A percentile compares a stretch with the other conserved stretches of the same genome.
Conservation (phyloP, 495 filamentous ascomycete genomes). For the Talaromyces proteolyticus region DNA sequence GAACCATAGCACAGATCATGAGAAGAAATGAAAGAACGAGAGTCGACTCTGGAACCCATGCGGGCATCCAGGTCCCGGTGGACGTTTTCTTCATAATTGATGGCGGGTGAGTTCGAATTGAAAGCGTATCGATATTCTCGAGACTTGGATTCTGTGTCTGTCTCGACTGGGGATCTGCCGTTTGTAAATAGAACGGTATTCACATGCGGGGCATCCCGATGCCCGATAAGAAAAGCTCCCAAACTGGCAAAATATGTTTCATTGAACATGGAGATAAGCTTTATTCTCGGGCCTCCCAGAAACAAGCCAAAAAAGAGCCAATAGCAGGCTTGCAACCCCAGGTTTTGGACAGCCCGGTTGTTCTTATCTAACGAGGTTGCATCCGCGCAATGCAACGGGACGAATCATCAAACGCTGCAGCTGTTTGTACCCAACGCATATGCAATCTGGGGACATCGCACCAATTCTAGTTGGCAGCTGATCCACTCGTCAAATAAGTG, state of each 20-base stretch:
- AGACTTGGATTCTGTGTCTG: not conserved
- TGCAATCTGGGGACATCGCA: too few relatives aligned
- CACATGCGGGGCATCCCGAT: not conserved
- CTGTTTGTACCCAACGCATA: not conserved
- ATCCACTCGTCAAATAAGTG: not conserved
- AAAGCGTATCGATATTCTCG: not conserved
- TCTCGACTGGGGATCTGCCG: not conserved
- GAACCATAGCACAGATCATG: constrained; percentile 40
- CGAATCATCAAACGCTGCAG: too few relatives aligned
- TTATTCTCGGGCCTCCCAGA: too few relatives aligned
- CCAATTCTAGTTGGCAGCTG: too few relatives aligned
- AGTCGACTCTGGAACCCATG: constrained; percentile 43
- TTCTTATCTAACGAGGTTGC: not conserved
- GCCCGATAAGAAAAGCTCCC: not conserved
- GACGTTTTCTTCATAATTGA: constrained; percentile 25
- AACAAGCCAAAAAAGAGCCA: not conserved
- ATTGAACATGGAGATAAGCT: not conserved
- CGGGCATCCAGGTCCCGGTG: constrained; percentile 47
- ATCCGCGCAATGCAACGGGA: too few relatives aligned
- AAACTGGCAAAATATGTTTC: not conserved
- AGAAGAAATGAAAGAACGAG: constrained; percentile 31
- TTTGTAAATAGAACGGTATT: not conserved
- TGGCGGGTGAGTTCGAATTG: not conserved
- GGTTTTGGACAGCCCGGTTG: not conserved
- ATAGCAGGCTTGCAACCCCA: not conserved